phyloP scores from a whole-genome alignment of 2,329 filamentous ascomycete genomes.

The Phyllosticta ampelicida region DNA sequence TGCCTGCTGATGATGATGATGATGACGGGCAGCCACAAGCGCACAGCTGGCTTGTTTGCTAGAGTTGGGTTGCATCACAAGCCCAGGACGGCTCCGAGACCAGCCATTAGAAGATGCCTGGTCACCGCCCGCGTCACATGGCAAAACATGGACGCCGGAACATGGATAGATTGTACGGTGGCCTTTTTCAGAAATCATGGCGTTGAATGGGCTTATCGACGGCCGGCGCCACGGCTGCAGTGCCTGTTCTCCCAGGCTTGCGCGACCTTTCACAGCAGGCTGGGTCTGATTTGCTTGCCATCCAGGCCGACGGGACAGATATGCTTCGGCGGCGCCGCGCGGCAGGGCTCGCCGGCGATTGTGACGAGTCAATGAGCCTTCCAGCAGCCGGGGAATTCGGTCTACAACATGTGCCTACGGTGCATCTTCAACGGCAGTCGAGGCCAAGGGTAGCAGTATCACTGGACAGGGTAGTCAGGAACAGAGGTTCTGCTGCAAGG shows the following conservation, averaged over 20 bases:
- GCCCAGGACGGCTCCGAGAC: not conserved
- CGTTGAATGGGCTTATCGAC: not conserved
- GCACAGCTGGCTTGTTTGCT: not conserved
- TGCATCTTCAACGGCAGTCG: too few relatives aligned
- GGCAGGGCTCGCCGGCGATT: not conserved
- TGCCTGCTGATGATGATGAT: not conserved
- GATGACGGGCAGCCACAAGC: not conserved
- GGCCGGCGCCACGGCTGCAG: not conserved
- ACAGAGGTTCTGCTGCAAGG: conserved; percentile 1
- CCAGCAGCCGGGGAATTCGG: not conserved
- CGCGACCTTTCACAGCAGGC: not conserved
- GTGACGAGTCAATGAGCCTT: not conserved
- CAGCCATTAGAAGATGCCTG: not conserved
- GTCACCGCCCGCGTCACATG: not conserved
- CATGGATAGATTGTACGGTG: not conserved
- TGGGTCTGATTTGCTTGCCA: not conserved
- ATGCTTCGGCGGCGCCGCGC: not conserved
- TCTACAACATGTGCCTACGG: not conserved
- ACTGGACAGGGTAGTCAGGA: conserved; percentile 8
- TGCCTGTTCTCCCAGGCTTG: not conserved
- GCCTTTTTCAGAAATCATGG: not conserved
- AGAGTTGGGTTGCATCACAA: not conserved
- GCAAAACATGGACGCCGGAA: not conserved
- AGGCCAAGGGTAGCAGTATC: too few relatives aligned
- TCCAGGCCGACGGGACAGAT: not conserved